Conservation (phyloP, 2,329 filamentous ascomycete genomes). For the Aspergillus japonicus region DNA sequence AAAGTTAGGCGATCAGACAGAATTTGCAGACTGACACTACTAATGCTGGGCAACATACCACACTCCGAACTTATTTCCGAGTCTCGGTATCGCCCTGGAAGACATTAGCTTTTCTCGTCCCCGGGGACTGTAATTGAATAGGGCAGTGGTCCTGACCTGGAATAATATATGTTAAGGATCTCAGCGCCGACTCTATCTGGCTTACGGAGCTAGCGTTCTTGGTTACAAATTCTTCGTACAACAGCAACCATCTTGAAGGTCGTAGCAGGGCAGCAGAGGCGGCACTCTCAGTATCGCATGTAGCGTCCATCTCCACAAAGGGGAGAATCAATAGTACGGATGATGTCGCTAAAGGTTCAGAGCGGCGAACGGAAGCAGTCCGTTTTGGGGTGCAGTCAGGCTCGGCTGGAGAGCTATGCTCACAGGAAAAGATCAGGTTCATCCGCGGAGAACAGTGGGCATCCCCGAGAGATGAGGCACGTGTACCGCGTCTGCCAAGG, state of each 20-base stretch:
- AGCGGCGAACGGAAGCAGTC: background rate
- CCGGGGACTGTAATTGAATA: background rate
- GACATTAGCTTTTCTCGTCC: slow-evolving; percentile 6
- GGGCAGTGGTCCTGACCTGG: slow-evolving; percentile 55
- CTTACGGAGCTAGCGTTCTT: slow-evolving; percentile 92
- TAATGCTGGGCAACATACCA: slow-evolving; percentile 45
- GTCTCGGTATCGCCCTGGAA: slow-evolving; percentile 55
- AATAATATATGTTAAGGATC: slow-evolving; percentile 93
- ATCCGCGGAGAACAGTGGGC: background rate
- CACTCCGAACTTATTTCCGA: slow-evolving; percentile 94
- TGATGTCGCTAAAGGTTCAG: background rate
- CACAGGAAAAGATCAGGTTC: background rate
- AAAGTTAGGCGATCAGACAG: background rate
- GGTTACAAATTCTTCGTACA: slow-evolving; percentile 74
- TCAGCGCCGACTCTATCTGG: slow-evolving; percentile 89
- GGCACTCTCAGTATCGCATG: slow-evolving; percentile 27
- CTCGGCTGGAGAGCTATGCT: background rate
- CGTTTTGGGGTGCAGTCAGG: background rate
- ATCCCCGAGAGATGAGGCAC: slow-evolving; percentile 19
- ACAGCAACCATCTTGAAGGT: slow-evolving; percentile 41
- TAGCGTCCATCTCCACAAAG: slow-evolving; percentile 32
- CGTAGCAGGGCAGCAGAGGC: slow-evolving; percentile 32
- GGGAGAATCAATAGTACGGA: background rate
- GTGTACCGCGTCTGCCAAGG: slow-evolving; percentile 32
- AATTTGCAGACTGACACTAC: background rate